Evolutionary conservation across 129 eudicot genomes (phyloP), one percentile per base, ranked within the genome.

Genomic region (Ambrosia trifida): DNA sequence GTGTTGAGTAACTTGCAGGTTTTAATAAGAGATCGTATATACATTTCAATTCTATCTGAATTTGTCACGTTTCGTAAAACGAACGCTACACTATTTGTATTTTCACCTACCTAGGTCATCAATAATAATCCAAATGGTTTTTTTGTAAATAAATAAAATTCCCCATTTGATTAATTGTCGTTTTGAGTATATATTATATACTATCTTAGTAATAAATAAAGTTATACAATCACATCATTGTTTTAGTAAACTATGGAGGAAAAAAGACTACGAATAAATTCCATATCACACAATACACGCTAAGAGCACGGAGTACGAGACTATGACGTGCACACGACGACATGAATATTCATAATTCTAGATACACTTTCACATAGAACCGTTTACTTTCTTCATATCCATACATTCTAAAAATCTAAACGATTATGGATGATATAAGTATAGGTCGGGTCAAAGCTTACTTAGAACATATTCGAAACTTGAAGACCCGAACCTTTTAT

Each of bases 301-400:
- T 30, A 70, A 19, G 28, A 69, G 70, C 81, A 71, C 81, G 81
- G 81, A 70, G 72, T 70, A 49, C 62, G 81, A 61, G 81, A 70
- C 64, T 61, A 49, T 70, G 81, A 61, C 56, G 49, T 62, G 59
- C 76, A 70, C 76, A 47, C 70, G 53, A 76, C 54, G 52, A 10
- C 33, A 11, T 54, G 16, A 9, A 66, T 12, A 44, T 45, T 17
- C n/a, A 32, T 10, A 75, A 50, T 66, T 53, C 9, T 57, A 16
- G 58, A 30, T 69, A 62, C 64, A 28, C 47, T 47, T 60, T 59
- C 81, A 38, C 58, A 18, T 69, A 40, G 36, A 49, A 6, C 65
- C 66, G 49, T 62, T 30, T 24, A 61, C 10, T 62, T 69, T 51
- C 36, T 17, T 24, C 28, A 38, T 50, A 41, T 41, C 38, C 36